Percentiles rank a stretch among this genome's conserved stretches.
Evolutionary conservation across 768 basidiomycete genomes (phyloP).

Genomic region (Leucocoprinus leucothites): DNA sequence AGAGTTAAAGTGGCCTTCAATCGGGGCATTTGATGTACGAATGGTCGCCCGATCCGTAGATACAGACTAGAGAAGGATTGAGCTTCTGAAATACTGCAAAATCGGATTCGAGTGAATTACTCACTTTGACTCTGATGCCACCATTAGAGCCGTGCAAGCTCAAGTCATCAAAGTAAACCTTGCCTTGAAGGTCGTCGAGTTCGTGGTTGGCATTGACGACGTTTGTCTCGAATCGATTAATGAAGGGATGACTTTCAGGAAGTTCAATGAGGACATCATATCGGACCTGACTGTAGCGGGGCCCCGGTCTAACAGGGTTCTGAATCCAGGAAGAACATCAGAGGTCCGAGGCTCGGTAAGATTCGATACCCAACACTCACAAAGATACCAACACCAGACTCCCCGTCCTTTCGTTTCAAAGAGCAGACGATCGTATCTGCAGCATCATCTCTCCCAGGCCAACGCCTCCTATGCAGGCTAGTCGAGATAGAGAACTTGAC

Average conservation of each 20-base stretch:
- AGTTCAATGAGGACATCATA: slow-evolving; percentile 7
- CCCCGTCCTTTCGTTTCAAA: slow-evolving; percentile 3
- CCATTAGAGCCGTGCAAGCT: slow-evolving; percentile 7
- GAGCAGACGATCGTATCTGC: slow-evolving; percentile 5
- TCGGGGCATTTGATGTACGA: background rate
- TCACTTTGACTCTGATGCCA: background rate
- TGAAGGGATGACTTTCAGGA: slow-evolving; percentile 4
- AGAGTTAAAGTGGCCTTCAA: slow-evolving; percentile 3
- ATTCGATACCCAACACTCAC: background rate
- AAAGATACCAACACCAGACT: slow-evolving; percentile 9
- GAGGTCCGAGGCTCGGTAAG: background rate
- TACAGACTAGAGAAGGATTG: background rate
- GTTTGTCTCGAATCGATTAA: slow-evolving; percentile 5
- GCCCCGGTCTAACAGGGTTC: background rate
- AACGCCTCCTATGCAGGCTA: background rate
- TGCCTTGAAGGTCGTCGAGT: slow-evolving; percentile 4
- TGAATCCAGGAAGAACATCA: background rate
- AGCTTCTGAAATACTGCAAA: background rate
- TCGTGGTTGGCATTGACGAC: background rate
- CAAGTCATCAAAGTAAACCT: slow-evolving; percentile 1
- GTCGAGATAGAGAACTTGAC: slow-evolving; percentile 1
- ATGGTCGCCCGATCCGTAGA: slow-evolving; percentile 5
- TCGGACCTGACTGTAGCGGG: background rate
- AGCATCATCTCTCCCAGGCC: background rate
- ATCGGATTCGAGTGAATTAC: background rate